Base-by-base conservation (phyloP, 805 yeast species). In the Saturnispora besseyi region DNA sequence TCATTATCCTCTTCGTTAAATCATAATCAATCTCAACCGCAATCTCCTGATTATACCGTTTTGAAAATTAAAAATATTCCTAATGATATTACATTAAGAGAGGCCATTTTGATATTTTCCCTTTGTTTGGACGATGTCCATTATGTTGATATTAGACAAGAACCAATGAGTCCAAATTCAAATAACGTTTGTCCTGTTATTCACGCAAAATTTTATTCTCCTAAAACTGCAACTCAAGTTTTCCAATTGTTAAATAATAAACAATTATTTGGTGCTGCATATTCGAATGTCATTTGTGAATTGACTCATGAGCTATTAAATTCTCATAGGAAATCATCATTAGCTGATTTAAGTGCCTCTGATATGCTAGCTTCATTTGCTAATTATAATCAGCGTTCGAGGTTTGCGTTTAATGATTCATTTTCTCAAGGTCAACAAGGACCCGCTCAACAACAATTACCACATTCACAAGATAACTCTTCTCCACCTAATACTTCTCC, bases 31-130 rank as follows among this genome's bases (percentile, higher is more conserved):
- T 12, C 32, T 9, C 51, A 29, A 26, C 45, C 30, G 21, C 18
- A 32, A 26, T 22, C 44, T 11, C 44, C 32, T 6, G 44, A 41
- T 22, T 46, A 31, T 4, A 24, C 48, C 5, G 51, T 61, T 26
- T 53, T 80, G 42, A 72, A 68, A 53, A 60, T 84, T 46, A 69
- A 70, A 56, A 82, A 82, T 59, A 60, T 82, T 11, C 93, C 95
- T 8, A 56, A 65, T 4, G 88, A 85, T 64, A 68, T 84, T 29
- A 64, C 85, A 2, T 55, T 73, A 33, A 75, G 93, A 62, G 95
- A 85, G 62, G 81, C 86, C 2, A 71, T 76, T 45, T 70, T 82
- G 13, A 73, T 85, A 7, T 85, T 85, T 61, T 76, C 91, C 5
- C 66, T 85, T 49, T 85, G 87, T n/a, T 66, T 72, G 53, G 87